Evolutionary conservation across 1,284 basidiomycete genomes (phyloP), one percentile per base, ranked within the genome.

Genomic region (Microbotryum intermedium): DNA sequence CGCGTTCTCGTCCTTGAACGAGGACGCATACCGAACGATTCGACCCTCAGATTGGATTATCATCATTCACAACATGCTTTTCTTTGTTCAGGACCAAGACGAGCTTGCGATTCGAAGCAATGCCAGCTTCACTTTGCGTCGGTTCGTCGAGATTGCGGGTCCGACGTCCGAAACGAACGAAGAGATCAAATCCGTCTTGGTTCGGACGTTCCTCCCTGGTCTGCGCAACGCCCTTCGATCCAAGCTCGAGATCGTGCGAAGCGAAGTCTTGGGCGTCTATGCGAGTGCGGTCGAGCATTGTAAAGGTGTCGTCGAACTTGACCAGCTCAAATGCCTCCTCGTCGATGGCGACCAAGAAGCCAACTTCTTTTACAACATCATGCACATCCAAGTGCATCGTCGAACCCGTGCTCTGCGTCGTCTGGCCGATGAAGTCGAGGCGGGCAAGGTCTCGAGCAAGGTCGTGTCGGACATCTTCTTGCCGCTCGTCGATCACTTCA

Each of bases 351-450:
- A 98, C 71, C 87, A 90, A 51, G 95, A 98, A 74, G 92, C 90
- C 29, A 93, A 87, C 73, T 94, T 98, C 77, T 97, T 99, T 81
- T 86, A 86, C 78, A 98, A 99, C 75, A 84, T 98, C 55, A 83
- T 88, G 66, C 95, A 99, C 74, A 84, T 98, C 55, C 95, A 98
- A 76, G 78, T 88, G 6, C 94, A 98, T 74, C 85, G 94, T 60
- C 84, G 94, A 23, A 85, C 86, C 2, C 81, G 95, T 65, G 94
- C 95, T 0, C 79, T 98, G 42, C 84, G 87, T 30, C 82, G 93
- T 34, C 81, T 99, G 16, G 84, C 84, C 0, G 90, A 97, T 52
- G 82, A 85, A 57, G 86, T 85, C 58, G 82, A 85, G n/a, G 81
- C 84, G 57, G 84, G 84, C 1, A 77, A 77, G 20, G 74, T 97